Evolutionary conservation across 1,284 basidiomycete species (phyloP).

Genomic region (Pulveroboletus sp.): DNA sequence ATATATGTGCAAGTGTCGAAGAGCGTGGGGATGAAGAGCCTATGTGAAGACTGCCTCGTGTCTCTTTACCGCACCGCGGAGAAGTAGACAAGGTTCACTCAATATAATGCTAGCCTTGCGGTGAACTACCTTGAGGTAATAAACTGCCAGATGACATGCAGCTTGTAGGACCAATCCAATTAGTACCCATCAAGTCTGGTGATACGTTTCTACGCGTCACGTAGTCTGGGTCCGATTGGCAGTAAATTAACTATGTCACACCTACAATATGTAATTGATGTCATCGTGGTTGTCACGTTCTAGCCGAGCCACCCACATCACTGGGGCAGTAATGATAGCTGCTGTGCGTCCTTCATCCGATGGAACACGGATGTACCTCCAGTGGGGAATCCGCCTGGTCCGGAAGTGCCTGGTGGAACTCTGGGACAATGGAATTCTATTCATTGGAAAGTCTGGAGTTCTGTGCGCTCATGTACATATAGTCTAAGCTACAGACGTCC

Average conservation of each 20-base stretch:
- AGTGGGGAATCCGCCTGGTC: not conserved
- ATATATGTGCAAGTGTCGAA: constrained; percentile 10
- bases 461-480: not conserved
- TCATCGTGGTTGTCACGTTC: too few species aligned
- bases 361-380: too few species aligned
- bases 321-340: too few species aligned
- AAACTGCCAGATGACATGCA: constrained; percentile 39
- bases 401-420: not conserved
- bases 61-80: constrained; percentile 14
- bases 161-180: not conserved
- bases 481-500: not conserved
- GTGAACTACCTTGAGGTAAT: too few species aligned
- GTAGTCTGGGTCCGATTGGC: too few species aligned
- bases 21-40: not conserved
- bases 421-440: constrained; percentile 14
- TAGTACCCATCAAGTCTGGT: not conserved
- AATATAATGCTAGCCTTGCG: too few species aligned
- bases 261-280: too few species aligned
- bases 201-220: not conserved
- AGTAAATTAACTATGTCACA: too few species aligned
- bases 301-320: too few species aligned
- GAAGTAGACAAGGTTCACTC: constrained; percentile 8
- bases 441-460: not conserved
- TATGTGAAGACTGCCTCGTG: constrained; percentile 3
- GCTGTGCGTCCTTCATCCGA: too few species aligned